Evolutionary conservation across 257 asterid genomes (phyloP).

Genomic region (Parsonsia alboflavescens): DNA sequence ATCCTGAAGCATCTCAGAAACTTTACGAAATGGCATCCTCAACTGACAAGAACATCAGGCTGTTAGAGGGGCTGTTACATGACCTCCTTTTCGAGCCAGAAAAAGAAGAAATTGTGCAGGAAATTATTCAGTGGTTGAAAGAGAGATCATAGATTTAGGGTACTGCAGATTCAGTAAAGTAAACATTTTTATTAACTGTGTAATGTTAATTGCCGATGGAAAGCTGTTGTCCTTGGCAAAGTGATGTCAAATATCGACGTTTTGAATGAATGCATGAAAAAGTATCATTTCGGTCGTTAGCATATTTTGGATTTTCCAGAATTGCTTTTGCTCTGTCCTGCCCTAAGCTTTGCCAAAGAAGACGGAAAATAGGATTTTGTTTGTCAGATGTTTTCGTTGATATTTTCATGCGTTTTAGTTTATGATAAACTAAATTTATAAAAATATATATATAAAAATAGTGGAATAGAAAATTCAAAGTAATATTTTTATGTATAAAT

Average conservation of each 20-base stretch:
- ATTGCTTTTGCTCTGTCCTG: no score
- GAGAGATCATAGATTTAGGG: conserved; percentile 33
- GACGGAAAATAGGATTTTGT: no score
- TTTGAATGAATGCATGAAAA: background rate
- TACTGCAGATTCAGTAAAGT: background rate
- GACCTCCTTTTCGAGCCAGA: conserved; percentile 88
- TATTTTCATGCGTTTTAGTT: no score
- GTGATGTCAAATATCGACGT: background rate
- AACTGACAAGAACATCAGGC: conserved; percentile 61
- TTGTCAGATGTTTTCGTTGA: no score
- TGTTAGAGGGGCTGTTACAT: conserved; percentile 69
- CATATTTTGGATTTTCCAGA: no score
- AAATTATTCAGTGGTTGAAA: conserved; percentile 62
- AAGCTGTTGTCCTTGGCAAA: background rate
- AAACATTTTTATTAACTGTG: background rate
- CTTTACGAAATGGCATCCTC: conserved; percentile 72
- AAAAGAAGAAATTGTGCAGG: conserved; percentile 53
- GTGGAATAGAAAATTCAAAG: no score
- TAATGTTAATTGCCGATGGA: background rate
- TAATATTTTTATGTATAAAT: no score
- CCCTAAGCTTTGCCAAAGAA: no score
- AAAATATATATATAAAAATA: no score
- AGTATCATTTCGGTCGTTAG: no score
- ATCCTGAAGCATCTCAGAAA: conserved; percentile 70
- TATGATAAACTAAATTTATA: no score